These are phyloP conservation scores for Talaromyces sp. DNA, from an alignment of 2,329 filamentous ascomycete genomes.

Conservation along the genomic window DNA sequence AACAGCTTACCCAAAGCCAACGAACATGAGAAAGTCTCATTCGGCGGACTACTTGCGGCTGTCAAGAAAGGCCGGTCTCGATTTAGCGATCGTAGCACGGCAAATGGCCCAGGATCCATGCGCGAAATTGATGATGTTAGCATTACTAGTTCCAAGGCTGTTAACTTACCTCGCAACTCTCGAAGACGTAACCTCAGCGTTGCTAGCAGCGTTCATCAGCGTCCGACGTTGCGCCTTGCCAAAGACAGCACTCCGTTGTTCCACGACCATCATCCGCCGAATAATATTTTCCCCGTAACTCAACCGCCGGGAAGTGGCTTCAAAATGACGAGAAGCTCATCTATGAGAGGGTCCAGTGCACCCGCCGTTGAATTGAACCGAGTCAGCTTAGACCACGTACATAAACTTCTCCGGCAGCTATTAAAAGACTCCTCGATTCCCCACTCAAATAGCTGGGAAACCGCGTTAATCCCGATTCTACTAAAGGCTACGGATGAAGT, in stretches of 20 bases:
- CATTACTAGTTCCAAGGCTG: slow-evolving; percentile 53
- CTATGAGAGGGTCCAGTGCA: slow-evolving; percentile 67
- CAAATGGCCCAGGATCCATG: slow-evolving; percentile 62
- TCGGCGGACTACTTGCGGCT: slow-evolving; percentile 66
- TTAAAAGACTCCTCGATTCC: slow-evolving; percentile 70
- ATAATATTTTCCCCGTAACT: slow-evolving; percentile 37
- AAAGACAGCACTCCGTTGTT: slow-evolving; percentile 46
- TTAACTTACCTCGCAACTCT: slow-evolving; percentile 56
- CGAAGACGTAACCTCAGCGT: slow-evolving; percentile 79
- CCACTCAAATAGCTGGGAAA: slow-evolving; percentile 75
- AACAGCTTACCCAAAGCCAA: slow-evolving; percentile 56
- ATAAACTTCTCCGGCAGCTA: slow-evolving; percentile 75
- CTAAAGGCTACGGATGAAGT: slow-evolving; percentile 90
- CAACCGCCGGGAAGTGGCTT: slow-evolving; percentile 30
- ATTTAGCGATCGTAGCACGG: slow-evolving; percentile 67
- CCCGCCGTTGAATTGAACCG: slow-evolving; percentile 79
- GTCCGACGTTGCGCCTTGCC: slow-evolving; percentile 64
- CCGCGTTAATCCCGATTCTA: slow-evolving; percentile 81
- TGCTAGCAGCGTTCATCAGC: slow-evolving; percentile 66
- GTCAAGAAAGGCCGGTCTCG: slow-evolving; percentile 70
- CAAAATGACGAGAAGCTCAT: slow-evolving; percentile 69
- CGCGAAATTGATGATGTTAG: slow-evolving; percentile 62
- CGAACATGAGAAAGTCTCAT: slow-evolving; percentile 68
- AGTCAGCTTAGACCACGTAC: slow-evolving; percentile 82
- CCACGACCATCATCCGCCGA: slow-evolving; percentile 28